Evolutionary conservation across 148 eudicot genomes (phyloP), one percentile per base, ranked within the genome.

Genomic region (Vaccinium darrowii): DNA sequence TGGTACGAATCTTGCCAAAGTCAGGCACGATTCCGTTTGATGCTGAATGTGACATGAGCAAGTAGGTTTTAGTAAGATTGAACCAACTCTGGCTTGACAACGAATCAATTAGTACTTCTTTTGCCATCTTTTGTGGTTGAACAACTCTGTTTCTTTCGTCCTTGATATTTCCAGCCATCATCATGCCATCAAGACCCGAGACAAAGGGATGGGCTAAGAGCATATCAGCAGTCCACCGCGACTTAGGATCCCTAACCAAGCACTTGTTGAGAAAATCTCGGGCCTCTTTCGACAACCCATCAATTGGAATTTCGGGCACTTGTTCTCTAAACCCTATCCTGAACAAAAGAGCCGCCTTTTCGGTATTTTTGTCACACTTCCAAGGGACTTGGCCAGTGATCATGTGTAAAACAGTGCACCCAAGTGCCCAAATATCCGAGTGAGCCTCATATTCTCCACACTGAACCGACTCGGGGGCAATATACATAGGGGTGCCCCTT

Each of bases 391-490:
- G 8, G 5, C 86, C 86, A 0, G 81, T 84, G 8, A 77, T 52
- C 86, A 84, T 77, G 62, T 84, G 74, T 8, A 57, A 49, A 14
- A 78, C 82, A 0, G 62, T 39, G 62, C 86, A 84, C 47, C 86
- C 82, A 58, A 84, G 58, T 25, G 82, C 86, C 82, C 86, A 84
- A 12, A 84, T 77, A 50, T 84, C 86, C 16, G 76, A 33, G 3
- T 11, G 27, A 33, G 36, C 36, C 1, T 56, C 82, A n/a, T 84
- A 78, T 21, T 78, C 82, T n/a, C 30, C 52, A 0, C 19, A 1
- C 4, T 9, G 25, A 39, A 78, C 30, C 7, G 54, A 52, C 16
- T 84, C 82, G 0, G 86, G 86, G 1, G 86, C 25, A 14, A n/a
- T 2, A 16, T 84, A 62, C 71, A 62, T 49, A 4, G 81, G 62